Base-by-base conservation (phyloP, 2,329 filamentous ascomycete genomes). In the Onygenales sp. region DNA sequence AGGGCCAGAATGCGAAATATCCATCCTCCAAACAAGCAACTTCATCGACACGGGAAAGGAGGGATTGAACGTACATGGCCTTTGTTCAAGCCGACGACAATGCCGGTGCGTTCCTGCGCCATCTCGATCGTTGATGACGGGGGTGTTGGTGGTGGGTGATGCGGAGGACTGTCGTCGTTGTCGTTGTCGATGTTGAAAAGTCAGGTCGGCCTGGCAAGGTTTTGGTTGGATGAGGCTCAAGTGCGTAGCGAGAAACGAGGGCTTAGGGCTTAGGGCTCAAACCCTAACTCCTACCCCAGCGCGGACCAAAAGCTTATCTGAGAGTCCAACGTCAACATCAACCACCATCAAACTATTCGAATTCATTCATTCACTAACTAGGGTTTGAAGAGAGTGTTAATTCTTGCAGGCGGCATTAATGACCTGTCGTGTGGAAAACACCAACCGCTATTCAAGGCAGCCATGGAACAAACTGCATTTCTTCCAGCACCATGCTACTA, bases 51-150 rank as follows among this genome's bases (percentile, higher is more conserved):
- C 36, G 3, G 37, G n/a, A 31, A 7, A 21, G 53, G 42, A 42
- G 45, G 59, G 53, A 46, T 45, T 52, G 51, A 62, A 84, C 82
- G 70, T 83, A 85, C 82, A 71, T 84, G 81, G 70, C 82, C 82
- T 67, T 76, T 76, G 74, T 85, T 85, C 67, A 83, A 70, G 69
- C 82, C 82, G 67, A 79, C 70, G 71, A 77, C 74, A 69, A 85
- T 73, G 66, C 75, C 75, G 68, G 72, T 71, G 62, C 72, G 71
- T 71, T 77, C 73, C 65, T 74, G 73, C 59, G 74, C 73, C 75
- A 77, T 77, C 65, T 68, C 70, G 69, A 70, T 63, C 62, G 64
- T 66, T 68, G 64, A 61, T 62, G 58, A 58, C 56, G 58, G 58
- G 57, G 57, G 58, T 55, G 54, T 57, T 56, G 56, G 57, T 58